phyloP scores from a whole-genome alignment of 23 red algal species.

The Chondrus crispus region DNA sequence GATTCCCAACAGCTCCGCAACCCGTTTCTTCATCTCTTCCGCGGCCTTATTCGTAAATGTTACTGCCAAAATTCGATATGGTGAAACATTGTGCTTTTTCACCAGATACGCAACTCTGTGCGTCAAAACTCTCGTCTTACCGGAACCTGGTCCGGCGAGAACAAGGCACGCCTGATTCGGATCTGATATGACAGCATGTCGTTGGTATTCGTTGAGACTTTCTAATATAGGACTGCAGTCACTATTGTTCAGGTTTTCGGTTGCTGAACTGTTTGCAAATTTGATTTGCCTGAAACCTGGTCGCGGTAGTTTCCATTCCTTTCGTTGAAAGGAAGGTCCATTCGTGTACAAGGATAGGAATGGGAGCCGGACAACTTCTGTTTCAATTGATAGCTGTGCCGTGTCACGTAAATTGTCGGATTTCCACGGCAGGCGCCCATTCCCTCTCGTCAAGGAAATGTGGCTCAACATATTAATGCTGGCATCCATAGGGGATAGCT shows the following conservation, averaged over 20 bases:
- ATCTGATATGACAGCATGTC: slow-evolving; percentile 51
- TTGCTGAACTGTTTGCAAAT: not conserved
- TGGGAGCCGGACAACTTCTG: not conserved
- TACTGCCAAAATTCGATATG: slow-evolving; percentile 61
- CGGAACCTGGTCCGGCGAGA: slow-evolving; percentile 77
- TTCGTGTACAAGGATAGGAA: not conserved
- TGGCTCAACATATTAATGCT: no score
- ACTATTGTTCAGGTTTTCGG: not conserved
- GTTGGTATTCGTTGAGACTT: slow-evolving; percentile 36
- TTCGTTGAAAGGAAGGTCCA: not conserved
- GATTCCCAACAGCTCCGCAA: slow-evolving; percentile 33
- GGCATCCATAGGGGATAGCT: no score
- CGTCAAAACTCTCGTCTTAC: slow-evolving; percentile 82
- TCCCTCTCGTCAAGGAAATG: no score
- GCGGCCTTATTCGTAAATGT: slow-evolving; percentile 94
- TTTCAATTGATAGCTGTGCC: not conserved
- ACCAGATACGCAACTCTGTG: slow-evolving; percentile 73
- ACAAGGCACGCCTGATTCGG: slow-evolving; percentile 56
- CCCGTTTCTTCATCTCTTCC: slow-evolving; percentile 75
- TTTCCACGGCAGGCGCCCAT: no score
- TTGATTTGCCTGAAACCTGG: not conserved
- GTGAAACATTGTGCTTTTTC: not conserved
- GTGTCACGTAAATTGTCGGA: not conserved
- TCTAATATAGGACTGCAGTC: slow-evolving; percentile 6
- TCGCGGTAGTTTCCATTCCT: not conserved